Evolutionary conservation across 129 eudicot genomes (phyloP).

Genomic region (Glebionis coronaria): DNA sequence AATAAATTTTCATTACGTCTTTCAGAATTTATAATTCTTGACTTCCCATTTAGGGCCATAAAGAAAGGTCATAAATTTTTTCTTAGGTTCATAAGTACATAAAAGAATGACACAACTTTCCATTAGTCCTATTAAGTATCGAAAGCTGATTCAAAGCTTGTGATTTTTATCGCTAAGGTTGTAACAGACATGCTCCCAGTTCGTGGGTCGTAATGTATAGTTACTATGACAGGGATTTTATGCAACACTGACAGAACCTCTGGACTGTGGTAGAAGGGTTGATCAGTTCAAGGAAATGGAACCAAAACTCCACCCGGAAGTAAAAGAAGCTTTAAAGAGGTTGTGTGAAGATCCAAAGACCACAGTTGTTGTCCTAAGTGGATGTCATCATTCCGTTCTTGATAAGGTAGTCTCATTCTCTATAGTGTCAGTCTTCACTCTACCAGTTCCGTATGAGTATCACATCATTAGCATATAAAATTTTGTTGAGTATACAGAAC

Average conservation of each 20-base stretch:
- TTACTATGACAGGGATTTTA: constrained; percentile 59
- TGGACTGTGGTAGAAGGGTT: constrained; percentile 63
- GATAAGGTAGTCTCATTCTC: constrained; percentile 43
- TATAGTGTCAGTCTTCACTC: constrained; percentile 3
- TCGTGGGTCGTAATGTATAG: not conserved
- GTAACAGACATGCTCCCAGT: not conserved
- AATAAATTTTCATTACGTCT: not conserved
- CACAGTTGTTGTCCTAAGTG: constrained; percentile 67
- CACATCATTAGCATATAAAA: constrained; percentile 14
- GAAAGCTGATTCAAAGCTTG: too few relatives aligned
- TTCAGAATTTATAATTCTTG: not conserved
- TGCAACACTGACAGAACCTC: constrained; percentile 77
- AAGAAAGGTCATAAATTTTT: too few relatives aligned
- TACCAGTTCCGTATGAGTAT: constrained; percentile 15
- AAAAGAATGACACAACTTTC: not conserved
- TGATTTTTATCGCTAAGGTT: not conserved
- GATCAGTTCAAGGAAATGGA: constrained; percentile 92
- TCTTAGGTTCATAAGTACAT: not conserved
- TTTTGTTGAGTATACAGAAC: constrained; percentile 44
- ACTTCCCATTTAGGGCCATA: too few relatives aligned
- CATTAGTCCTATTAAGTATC: too few relatives aligned
- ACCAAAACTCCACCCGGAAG: constrained; percentile 67
- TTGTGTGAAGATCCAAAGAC: constrained; percentile 81
- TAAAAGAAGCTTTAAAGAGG: constrained; percentile 46
- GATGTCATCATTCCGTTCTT: constrained; percentile 59